A percentile compares a stretch with the other conserved stretches of the same genome.
These are phyloP conservation scores for Sporothrix pallida DNA, from an alignment of 2,329 filamentous ascomycete species.

Conservation along the genomic window DNA sequence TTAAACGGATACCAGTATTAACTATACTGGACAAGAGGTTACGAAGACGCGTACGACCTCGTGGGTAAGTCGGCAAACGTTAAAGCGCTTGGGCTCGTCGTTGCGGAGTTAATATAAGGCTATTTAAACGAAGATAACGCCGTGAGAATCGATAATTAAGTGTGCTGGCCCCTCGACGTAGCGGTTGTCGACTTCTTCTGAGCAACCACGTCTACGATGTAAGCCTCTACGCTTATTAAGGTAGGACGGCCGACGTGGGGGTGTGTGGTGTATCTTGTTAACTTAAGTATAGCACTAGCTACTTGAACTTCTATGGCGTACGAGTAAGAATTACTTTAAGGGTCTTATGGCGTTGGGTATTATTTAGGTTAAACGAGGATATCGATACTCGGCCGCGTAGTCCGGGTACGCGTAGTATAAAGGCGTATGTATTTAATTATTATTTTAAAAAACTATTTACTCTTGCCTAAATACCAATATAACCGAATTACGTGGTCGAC, in stretches of 20 bases:
- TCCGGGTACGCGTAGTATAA: not conserved
- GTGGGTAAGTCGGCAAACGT: not conserved
- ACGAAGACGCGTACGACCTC: not conserved
- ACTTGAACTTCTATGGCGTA: not conserved
- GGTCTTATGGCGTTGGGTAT: not conserved
- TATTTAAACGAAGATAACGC: not conserved
- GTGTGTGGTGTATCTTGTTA: not conserved
- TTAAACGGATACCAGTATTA: not conserved
- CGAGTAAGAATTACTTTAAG: not conserved
- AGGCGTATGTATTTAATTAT: not conserved
- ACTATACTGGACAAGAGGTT: not conserved
- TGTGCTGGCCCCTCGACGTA: not conserved
- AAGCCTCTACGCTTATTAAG: not conserved
- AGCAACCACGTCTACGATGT: not conserved
- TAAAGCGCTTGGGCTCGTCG: not conserved
- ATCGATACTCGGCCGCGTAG: not conserved
- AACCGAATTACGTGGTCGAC: not conserved
- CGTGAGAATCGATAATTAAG: not conserved
- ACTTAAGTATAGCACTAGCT: not conserved
- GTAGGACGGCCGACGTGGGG: not conserved
- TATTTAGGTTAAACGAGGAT: not conserved
- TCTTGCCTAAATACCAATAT: not conserved
- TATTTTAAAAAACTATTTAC: not conserved
- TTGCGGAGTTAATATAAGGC: not conserved
- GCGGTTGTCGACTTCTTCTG: not conserved